A percentile compares a stretch with the other conserved stretches of the same genome.
phyloP scores from a whole-genome alignment of 2,329 filamentous ascomycete species.

The Aplosporella prunicola region DNA sequence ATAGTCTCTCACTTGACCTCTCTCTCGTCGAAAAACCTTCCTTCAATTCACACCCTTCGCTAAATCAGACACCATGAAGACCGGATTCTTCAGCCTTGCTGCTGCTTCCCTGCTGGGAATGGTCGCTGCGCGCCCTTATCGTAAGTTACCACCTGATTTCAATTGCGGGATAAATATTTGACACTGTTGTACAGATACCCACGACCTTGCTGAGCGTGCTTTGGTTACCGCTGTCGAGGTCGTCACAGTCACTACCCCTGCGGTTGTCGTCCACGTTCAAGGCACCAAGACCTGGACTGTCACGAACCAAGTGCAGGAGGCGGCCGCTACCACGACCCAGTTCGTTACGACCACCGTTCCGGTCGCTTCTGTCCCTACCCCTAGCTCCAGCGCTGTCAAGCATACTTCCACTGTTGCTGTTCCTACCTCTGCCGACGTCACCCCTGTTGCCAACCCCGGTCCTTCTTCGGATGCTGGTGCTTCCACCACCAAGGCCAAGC shows the following conservation, averaged over 20 bases:
- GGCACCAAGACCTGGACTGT: slow-evolving; percentile 1
- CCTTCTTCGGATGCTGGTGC: too few relatives aligned
- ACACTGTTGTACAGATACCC: neutral
- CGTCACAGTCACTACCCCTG: slow-evolving; percentile 3
- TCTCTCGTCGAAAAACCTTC: neutral
- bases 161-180: too few relatives aligned
- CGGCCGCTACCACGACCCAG: neutral
- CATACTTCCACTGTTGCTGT: neutral
- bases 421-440: neutral
- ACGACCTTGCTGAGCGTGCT: slow-evolving; percentile 1
- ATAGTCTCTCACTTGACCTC: neutral
- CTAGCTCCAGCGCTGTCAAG: neutral
- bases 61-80: slow-evolving; percentile 7
- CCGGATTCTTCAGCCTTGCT: slow-evolving; percentile 7
- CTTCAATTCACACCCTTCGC: too few relatives aligned
- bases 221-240: slow-evolving; percentile 3
- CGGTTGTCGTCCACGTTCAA: slow-evolving; percentile 5
- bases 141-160: neutral
- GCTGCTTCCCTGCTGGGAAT: slow-evolving; percentile 1
- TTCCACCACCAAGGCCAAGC: too few relatives aligned
- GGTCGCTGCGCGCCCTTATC: slow-evolving; percentile 2
- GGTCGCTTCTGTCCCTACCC: neutral
- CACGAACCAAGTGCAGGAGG: neutral
- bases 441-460: neutral
- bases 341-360: neutral